phyloP scores from a whole-genome alignment of 2,329 filamentous ascomycete species.

The Stemphylium beticola region DNA sequence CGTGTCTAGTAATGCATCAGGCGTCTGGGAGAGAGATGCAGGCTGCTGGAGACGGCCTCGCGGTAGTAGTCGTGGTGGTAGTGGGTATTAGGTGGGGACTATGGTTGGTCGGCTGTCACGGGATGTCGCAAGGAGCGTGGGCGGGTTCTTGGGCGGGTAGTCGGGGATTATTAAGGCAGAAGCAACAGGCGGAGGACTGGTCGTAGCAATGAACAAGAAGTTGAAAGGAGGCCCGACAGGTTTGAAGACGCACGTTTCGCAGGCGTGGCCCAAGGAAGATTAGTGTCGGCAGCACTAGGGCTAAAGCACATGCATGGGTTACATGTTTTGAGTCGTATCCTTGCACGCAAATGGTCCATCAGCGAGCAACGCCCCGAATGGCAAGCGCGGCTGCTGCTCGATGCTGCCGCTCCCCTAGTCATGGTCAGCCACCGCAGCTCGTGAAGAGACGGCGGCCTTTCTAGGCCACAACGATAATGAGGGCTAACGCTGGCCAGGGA shows the following conservation, averaged over 20 bases:
- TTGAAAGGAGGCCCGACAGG: conserved; percentile 35
- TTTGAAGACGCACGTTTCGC: conserved; percentile 33
- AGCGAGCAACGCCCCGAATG: neutral
- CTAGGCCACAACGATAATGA: neutral
- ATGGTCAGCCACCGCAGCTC: neutral
- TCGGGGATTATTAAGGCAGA: conserved; percentile 13
- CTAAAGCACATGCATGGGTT: conserved; percentile 8
- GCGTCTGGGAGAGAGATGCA: conserved; percentile 1
- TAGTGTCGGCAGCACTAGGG: conserved; percentile 15
- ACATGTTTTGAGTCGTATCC: conserved; percentile 18
- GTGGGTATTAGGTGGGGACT: conserved; percentile 10
- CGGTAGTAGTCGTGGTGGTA: conserved; percentile 5
- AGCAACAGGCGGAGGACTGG: conserved; percentile 5
- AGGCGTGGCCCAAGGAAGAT: conserved; percentile 23
- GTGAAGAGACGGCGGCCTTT: neutral
- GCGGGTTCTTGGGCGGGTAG: neutral
- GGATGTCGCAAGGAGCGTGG: neutral
- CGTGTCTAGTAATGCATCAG: conserved; percentile 36
- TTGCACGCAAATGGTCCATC: conserved; percentile 1
- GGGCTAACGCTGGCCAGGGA: too few relatives aligned
- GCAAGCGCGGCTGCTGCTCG: conserved; percentile 13
- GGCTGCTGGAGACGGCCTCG: conserved; percentile 12
- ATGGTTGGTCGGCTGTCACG: conserved; percentile 4
- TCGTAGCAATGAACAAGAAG: conserved; percentile 7
- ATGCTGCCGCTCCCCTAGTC: conserved; percentile 7